Evolutionary conservation across 805 yeast species (phyloP).

Genomic region (Torulaspora delbrueckii): DNA sequence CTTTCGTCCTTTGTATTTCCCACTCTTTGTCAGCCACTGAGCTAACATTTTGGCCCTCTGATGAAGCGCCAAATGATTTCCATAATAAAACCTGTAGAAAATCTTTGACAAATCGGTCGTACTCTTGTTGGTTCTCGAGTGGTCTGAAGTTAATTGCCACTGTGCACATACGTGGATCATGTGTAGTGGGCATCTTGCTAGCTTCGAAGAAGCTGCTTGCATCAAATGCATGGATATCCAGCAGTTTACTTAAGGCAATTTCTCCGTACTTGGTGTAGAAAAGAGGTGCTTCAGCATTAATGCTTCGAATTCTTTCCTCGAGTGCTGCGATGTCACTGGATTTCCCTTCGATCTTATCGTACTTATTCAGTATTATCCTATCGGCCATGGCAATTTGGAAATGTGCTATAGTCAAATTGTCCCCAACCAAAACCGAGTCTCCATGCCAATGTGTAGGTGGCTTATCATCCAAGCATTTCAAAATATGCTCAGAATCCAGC

Average conservation of each 20-base stretch:
- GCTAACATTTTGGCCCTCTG: slow-evolving; percentile 36
- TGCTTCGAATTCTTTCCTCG: slow-evolving; percentile 35
- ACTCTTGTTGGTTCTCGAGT: slow-evolving; percentile 33
- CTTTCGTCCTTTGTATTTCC: slow-evolving; percentile 83
- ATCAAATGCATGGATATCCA: slow-evolving; percentile 79
- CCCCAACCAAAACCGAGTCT: slow-evolving; percentile 37
- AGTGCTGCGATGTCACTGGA: slow-evolving; percentile 33
- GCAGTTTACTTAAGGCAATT: slow-evolving; percentile 54
- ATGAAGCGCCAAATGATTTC: slow-evolving; percentile 48
- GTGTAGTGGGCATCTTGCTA: slow-evolving; percentile 30
- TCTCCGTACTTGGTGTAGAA: slow-evolving; percentile 70
- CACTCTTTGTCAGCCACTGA: slow-evolving; percentile 13
- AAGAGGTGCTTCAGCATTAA: slow-evolving; percentile 68
- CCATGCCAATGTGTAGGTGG: slow-evolving; percentile 59
- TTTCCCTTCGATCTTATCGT: slow-evolving; percentile 46
- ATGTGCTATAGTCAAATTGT: slow-evolving; percentile 70
- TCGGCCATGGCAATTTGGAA: slow-evolving; percentile 90
- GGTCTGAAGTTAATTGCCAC: slow-evolving; percentile 44
- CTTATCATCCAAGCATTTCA: slow-evolving; percentile 59
- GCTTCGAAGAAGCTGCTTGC: slow-evolving; percentile 21
- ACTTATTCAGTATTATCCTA: slow-evolving; percentile 70
- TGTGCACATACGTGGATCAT: slow-evolving; percentile 53
- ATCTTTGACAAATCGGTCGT: slow-evolving; percentile 44
- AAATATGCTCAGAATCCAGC: slow-evolving; percentile 66
- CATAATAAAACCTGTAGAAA: slow-evolving; percentile 73